Conservation (phyloP, 306 rosid species). For the Oemleria cerasiformis region DNA sequence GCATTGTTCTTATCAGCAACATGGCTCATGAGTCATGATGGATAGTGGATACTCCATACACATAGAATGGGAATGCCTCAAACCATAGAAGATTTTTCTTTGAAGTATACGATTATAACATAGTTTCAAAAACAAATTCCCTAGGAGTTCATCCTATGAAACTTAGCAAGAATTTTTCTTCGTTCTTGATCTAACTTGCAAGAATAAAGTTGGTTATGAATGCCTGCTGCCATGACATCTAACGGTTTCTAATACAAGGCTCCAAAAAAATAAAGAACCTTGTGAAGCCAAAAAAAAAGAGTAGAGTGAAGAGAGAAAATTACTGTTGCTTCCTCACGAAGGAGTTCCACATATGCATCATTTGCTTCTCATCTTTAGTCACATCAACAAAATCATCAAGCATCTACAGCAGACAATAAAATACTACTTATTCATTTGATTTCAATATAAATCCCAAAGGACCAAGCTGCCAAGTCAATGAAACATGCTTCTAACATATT, state of each 20-base stretch:
- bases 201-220: too few species aligned
- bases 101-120: background rate
- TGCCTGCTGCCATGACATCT: background rate
- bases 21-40: background rate
- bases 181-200: background rate
- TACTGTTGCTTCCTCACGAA: constrained; percentile 75
- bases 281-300: background rate
- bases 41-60: background rate
- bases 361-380: constrained; percentile 52
- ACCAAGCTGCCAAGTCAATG: background rate
- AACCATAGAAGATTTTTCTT: background rate
- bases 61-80: background rate
- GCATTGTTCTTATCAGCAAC: background rate
- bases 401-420: constrained; percentile 48
- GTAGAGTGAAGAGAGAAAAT: constrained; percentile 8
- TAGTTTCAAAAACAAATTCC: background rate
- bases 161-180: background rate
- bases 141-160: background rate
- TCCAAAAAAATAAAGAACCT: background rate
- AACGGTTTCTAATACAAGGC: background rate
- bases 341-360: constrained; percentile 76
- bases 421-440: background rate
- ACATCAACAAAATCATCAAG: constrained; percentile 60
- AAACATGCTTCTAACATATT: background rate
- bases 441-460: constrained; percentile 5